These are phyloP conservation scores for Mycena chlorophos DNA, from an alignment of 768 basidiomycete genomes.

Conservation along the genomic window DNA sequence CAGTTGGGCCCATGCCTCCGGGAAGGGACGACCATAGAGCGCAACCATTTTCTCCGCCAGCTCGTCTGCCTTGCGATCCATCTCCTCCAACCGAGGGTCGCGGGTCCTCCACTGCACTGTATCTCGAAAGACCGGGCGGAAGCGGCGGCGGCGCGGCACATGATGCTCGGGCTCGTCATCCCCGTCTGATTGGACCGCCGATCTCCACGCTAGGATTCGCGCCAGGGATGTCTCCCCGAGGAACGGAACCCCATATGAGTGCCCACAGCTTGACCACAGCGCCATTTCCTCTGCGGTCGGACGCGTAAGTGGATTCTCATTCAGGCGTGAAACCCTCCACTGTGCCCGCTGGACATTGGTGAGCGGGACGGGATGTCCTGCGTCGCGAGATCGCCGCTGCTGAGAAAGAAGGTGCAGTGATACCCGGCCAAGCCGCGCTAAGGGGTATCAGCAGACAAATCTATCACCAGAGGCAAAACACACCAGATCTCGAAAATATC, in stretches of 20 bases:
- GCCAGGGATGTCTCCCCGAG: background rate
- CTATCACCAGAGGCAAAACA: no score
- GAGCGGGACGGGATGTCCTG: no score
- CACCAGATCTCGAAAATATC: no score
- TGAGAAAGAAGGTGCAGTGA: no score
- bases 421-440: no score
- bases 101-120: background rate
- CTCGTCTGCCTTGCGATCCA: background rate
- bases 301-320: background rate
- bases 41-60: background rate
- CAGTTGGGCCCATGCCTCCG: background rate
- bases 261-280: background rate
- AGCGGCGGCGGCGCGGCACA: background rate
- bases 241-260: background rate
- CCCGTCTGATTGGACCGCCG: background rate
- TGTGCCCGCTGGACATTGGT: background rate
- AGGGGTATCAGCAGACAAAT: no score
- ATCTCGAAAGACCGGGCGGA: background rate
- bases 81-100: background rate
- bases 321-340: background rate
- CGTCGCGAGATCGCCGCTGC: no score
- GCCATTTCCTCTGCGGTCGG: background rate
- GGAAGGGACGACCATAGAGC: background rate
- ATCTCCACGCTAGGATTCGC: background rate
- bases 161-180: background rate